Conservation (phyloP, 83 land plant species). For the Picea engelmannii region DNA sequence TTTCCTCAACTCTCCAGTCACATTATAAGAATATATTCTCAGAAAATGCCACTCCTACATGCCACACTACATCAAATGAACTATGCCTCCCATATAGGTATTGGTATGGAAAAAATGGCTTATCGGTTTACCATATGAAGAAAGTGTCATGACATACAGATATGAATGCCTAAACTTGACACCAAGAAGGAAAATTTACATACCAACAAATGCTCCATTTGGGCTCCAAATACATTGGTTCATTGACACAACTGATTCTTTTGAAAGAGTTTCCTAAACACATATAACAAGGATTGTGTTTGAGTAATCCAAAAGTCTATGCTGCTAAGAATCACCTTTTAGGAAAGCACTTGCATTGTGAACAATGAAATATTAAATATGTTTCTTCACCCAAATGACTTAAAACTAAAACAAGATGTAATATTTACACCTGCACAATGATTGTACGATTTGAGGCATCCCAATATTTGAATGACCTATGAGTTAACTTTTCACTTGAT, state of each 20-base stretch:
- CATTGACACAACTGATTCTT: constrained; percentile 67
- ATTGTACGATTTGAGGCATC: constrained; percentile 38
- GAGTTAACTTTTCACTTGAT: constrained; percentile 38
- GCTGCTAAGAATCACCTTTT: too few relatives aligned
- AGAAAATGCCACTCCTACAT: constrained; percentile 28
- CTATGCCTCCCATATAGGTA: not conserved
- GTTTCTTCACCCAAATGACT: not conserved
- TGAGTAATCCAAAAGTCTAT: too few relatives aligned
- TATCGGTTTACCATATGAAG: not conserved
- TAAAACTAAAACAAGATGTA: not conserved
- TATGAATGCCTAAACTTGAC: not conserved
- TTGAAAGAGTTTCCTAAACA: constrained; percentile 56
- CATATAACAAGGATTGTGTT: too few relatives aligned
- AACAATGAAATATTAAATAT: too few relatives aligned
- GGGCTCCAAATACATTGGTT: constrained; percentile 82
- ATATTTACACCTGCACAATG: constrained; percentile 7
- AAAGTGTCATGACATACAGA: not conserved
- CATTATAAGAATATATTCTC: not conserved
- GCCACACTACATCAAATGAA: not conserved
- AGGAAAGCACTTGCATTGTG: not conserved
- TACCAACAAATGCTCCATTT: constrained; percentile 79
- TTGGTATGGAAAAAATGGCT: not conserved
- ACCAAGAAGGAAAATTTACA: not conserved
- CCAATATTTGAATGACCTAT: constrained; percentile 59
- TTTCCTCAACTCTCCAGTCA: constrained; percentile 56